These are phyloP conservation scores for Backusella tarrabulga DNA, from an alignment of 192 early-diverging fungal genomes.

Conservation along the genomic window DNA sequence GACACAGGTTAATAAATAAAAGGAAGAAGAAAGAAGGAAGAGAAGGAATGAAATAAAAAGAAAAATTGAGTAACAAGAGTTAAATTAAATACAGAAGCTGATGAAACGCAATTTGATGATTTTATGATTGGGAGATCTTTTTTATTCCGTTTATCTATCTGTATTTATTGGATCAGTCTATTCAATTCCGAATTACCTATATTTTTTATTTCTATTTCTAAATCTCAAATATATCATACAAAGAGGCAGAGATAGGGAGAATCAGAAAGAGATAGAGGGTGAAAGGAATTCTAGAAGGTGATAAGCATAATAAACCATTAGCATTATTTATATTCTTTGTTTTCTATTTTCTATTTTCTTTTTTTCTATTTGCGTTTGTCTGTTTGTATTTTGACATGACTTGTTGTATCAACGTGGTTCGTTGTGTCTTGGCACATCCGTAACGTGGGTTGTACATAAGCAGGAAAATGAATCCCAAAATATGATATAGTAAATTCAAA, in stretches of 20 bases:
- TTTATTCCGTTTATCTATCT: not conserved
- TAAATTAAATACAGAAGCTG: constrained; percentile 4
- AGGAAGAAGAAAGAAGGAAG: not conserved
- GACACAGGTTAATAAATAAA: not conserved
- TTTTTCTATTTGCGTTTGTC: not conserved
- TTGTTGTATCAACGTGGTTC: not conserved
- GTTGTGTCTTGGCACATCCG: not conserved
- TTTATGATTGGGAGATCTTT: constrained; percentile 5
- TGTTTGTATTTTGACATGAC: not conserved
- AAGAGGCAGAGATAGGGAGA: too few species aligned
- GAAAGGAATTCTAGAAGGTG: not conserved
- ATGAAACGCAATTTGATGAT: not conserved
- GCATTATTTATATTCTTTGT: not conserved
- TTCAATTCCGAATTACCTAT: not conserved
- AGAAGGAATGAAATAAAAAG: not conserved
- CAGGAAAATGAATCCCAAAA: not conserved
- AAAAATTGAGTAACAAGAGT: not conserved
- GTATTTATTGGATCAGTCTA: not conserved
- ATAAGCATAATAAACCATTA: not conserved
- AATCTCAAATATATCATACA: not conserved
- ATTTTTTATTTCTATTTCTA: not conserved
- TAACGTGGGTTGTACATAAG: not conserved
- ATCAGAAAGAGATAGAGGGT: not conserved
- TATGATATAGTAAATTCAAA: not conserved
- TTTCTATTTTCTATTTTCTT: not conserved